phyloP scores from a whole-genome alignment of 225 moss, liverwort and hornwort species.

The Pseudisothecium myosuroides region DNA sequence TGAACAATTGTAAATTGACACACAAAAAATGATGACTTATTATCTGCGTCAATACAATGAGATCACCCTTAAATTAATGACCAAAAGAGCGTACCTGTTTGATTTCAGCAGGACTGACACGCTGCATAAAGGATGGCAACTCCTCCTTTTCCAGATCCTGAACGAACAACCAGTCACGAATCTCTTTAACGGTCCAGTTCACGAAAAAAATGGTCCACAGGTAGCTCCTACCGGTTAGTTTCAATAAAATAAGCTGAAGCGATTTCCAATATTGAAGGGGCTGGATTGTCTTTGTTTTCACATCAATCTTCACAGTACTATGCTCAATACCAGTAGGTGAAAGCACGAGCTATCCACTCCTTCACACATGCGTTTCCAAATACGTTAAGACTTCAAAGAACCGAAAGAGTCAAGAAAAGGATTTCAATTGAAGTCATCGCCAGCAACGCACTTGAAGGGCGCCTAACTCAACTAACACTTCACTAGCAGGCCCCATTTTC shows the following conservation, averaged over 20 bases:
- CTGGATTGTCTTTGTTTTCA: neutral
- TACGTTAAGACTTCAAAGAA: neutral
- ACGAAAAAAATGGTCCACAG: neutral
- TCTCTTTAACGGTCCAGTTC: neutral
- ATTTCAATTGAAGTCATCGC: neutral
- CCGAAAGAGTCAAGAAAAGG: neutral
- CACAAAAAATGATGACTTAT: neutral
- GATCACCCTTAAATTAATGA: neutral
- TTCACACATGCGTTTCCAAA: neutral
- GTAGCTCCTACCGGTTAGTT: neutral
- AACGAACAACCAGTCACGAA: neutral
- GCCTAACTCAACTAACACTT: neutral
- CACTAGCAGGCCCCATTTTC: neutral
- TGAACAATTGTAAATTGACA: neutral
- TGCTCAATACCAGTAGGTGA: neutral
- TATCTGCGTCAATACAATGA: neutral
- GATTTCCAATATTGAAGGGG: neutral
- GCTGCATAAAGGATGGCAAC: slow-evolving; percentile 71
- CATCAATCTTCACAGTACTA: neutral
- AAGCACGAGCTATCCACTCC: neutral
- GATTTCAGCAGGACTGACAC: slow-evolving; percentile 67
- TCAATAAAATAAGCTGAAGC: neutral
- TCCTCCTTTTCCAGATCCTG: slow-evolving; percentile 86
- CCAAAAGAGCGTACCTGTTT: slow-evolving; percentile 34
- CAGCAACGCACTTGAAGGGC: neutral